A percentile compares a stretch with the other conserved stretches of the same genome.
Evolutionary conservation across 2,329 filamentous ascomycete genomes (phyloP).

Genomic region (Alternaria sp.): DNA sequence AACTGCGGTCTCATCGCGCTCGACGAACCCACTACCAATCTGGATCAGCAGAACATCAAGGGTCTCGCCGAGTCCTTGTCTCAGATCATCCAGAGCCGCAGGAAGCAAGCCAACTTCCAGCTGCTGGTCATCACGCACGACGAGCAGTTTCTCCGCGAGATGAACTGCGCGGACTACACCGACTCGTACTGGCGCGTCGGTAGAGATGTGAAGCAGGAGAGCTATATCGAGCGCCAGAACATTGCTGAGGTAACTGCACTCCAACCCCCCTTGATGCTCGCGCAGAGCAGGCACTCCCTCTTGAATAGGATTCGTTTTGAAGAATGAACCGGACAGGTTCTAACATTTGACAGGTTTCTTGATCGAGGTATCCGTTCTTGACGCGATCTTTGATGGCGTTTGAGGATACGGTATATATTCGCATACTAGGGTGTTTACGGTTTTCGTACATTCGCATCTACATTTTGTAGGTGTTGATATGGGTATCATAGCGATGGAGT

Average conservation of each 20-base stretch:
- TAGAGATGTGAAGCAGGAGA: conserved; percentile 84
- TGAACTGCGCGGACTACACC: conserved; percentile 92
- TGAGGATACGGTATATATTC: background rate
- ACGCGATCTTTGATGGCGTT: background rate
- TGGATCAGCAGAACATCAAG: conserved; percentile 93
- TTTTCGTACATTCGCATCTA: background rate
- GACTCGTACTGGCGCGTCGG: conserved; percentile 90
- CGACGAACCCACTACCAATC: conserved; percentile 96
- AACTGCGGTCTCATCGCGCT: conserved; percentile 96
- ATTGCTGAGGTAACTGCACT: conserved; percentile 47
- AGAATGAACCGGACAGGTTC: conserved; percentile 1
- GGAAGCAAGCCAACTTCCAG: conserved; percentile 93
- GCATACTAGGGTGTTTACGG: background rate
- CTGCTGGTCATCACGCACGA: conserved; percentile 99
- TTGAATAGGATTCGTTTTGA: background rate
- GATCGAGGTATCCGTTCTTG: background rate
- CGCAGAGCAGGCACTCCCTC: background rate
- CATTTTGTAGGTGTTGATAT: background rate
- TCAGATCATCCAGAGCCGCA: conserved; percentile 82
- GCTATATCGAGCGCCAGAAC: conserved; percentile 73
- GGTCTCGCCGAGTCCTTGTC: conserved; percentile 84
- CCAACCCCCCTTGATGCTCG: background rate
- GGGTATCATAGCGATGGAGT: conserved; percentile 6
- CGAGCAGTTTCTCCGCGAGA: conserved; percentile 90
- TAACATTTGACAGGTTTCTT: conserved; percentile 17